phyloP scores from a whole-genome alignment of 192 early-diverging fungal genomes.

The Podila horticola region DNA sequence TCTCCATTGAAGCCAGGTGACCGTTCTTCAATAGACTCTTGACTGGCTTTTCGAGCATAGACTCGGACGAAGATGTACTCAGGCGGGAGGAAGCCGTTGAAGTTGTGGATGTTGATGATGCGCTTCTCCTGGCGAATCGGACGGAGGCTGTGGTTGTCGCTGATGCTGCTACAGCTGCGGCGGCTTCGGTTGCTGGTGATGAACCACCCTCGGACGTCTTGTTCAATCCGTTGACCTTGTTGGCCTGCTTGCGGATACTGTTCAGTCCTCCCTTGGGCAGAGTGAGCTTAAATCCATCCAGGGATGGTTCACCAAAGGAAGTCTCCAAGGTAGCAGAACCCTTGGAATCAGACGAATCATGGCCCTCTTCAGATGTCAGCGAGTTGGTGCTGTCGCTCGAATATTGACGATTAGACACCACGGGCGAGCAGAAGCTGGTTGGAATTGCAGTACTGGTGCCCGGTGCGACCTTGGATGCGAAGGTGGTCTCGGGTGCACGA shows the following conservation, averaged over 20 bases:
- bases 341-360: neutral
- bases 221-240: neutral
- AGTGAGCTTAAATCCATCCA: slow-evolving; percentile 7
- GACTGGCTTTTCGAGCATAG: slow-evolving; percentile 6
- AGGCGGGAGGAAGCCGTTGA: neutral
- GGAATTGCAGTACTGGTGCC: neutral
- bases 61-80: neutral
- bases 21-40: slow-evolving; percentile 32
- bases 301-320: neutral
- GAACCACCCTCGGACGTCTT: neutral
- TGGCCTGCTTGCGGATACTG: neutral
- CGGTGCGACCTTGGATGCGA: neutral
- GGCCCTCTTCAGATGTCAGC: neutral
- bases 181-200: neutral
- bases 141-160: slow-evolving; percentile 27
- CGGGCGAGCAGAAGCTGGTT: neutral
- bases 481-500: slow-evolving; percentile 4
- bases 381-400: neutral
- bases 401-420: neutral
- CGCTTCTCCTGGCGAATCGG: slow-evolving; percentile 38
- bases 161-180: neutral
- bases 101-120: neutral
- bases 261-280: neutral
- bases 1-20: slow-evolving; percentile 14
- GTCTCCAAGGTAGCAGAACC: neutral